phyloP scores from a whole-genome alignment of 75 land plant species.

The Chamaecyparis obtusa region DNA sequence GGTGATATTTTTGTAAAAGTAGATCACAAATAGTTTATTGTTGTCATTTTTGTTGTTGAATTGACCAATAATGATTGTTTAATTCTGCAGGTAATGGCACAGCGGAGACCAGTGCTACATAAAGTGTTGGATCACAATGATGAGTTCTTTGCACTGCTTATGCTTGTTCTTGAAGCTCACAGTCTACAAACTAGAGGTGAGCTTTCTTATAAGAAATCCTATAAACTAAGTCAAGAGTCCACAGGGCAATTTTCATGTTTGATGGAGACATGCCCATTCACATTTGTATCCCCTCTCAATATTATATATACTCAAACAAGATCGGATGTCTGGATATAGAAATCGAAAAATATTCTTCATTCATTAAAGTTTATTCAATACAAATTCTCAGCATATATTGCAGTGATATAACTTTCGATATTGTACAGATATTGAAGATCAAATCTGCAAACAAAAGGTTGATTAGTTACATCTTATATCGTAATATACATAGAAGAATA shows the following conservation, averaged over 20 bases:
- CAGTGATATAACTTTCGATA: too few species aligned
- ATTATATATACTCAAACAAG: too few species aligned
- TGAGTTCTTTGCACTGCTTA: constrained; percentile 87
- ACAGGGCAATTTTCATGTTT: neutral
- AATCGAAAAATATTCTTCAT: too few species aligned
- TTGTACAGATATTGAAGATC: too few species aligned
- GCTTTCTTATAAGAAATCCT: neutral
- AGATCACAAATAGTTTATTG: neutral
- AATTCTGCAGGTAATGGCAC: constrained; percentile 75
- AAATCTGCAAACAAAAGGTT: too few species aligned
- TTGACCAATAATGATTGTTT: neutral
- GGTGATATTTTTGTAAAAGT: neutral
- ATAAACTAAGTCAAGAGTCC: neutral
- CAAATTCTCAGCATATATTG: too few species aligned
- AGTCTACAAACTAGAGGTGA: constrained; percentile 83
- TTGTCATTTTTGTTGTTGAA: neutral
- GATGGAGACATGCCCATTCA: too few species aligned
- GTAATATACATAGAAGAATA: too few species aligned
- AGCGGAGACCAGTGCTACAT: constrained; percentile 87
- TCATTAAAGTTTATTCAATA: too few species aligned
- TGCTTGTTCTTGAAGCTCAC: constrained; percentile 92
- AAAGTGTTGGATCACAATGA: constrained; percentile 91
- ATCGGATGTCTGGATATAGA: too few species aligned
- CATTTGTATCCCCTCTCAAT: too few species aligned
- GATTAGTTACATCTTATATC: too few species aligned